Evolutionary conservation across 1,284 basidiomycete genomes (phyloP).

Genomic region (Marasmius oreades): DNA sequence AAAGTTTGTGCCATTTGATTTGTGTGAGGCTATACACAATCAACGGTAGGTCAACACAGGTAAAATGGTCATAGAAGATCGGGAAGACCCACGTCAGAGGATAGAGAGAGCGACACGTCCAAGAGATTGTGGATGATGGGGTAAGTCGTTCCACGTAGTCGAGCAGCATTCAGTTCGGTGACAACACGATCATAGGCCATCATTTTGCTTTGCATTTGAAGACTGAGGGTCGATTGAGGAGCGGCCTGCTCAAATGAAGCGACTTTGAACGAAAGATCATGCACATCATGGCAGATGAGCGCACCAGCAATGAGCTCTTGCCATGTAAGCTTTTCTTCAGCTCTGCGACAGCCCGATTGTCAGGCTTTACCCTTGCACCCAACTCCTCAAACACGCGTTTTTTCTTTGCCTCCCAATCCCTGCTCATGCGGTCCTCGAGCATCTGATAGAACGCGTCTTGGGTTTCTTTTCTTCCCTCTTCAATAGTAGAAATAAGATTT

Average conservation of each 20-base stretch:
- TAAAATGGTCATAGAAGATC: constrained; percentile 2
- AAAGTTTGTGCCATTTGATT: constrained; percentile 65
- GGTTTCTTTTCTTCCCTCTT: constrained; percentile 84
- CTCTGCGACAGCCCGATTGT: constrained; percentile 51
- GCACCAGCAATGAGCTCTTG: constrained; percentile 33
- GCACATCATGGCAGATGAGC: constrained; percentile 19
- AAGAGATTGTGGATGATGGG: constrained; percentile 71
- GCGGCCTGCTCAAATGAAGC: background rate
- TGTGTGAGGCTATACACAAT: constrained; percentile 39
- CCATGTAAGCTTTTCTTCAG: constrained; percentile 59
- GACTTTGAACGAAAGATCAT: background rate
- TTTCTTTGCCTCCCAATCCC: constrained; percentile 90
- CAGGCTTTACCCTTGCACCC: constrained; percentile 57
- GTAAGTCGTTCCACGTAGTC: constrained; percentile 69
- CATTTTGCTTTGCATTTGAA: constrained; percentile 90
- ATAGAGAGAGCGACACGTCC: constrained; percentile 55
- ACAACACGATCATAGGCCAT: constrained; percentile 89
- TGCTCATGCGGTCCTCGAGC: constrained; percentile 70
- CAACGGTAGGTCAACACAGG: background rate
- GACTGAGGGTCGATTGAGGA: constrained; percentile 42
- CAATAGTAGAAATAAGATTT: constrained; percentile 90
- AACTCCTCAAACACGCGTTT: constrained; percentile 89
- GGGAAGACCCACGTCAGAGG: constrained; percentile 50
- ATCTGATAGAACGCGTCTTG: constrained; percentile 83
- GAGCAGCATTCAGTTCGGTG: constrained; percentile 67